These are phyloP conservation scores for Penicillium sp. DNA, from an alignment of 2,329 filamentous ascomycete genomes.

Conservation along the genomic window DNA sequence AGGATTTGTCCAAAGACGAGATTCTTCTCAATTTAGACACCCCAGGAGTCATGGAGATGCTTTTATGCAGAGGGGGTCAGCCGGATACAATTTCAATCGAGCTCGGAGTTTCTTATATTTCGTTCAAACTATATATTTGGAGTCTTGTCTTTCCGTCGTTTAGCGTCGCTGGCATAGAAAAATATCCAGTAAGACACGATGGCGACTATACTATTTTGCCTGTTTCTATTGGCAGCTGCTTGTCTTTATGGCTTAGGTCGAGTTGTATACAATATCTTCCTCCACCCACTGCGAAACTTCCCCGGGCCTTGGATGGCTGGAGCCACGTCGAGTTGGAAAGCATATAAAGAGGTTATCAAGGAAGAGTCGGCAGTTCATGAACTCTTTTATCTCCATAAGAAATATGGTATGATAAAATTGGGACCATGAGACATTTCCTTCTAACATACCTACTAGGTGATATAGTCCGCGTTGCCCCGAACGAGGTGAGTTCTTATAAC, in stretches of 20 bases:
- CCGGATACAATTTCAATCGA: background rate
- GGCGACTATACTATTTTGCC: background rate
- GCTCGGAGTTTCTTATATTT: background rate
- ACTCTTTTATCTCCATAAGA: background rate
- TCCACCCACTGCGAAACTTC: constrained; percentile 13
- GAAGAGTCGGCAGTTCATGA: constrained; percentile 5
- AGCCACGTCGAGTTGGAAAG: constrained; percentile 10
- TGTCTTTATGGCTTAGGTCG: background rate
- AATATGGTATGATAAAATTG: background rate
- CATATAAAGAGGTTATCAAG: constrained; percentile 11
- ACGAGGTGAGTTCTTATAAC: background rate
- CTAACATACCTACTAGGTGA: background rate
- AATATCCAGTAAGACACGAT: background rate
- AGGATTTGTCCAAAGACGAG: background rate
- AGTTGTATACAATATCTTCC: constrained; percentile 4
- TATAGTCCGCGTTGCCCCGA: background rate
- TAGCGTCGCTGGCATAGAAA: background rate
- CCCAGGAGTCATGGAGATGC: background rate
- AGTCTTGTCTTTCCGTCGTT: background rate
- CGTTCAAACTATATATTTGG: background rate
- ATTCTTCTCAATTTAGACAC: background rate
- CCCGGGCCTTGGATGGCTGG: constrained; percentile 10
- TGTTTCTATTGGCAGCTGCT: background rate
- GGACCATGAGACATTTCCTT: background rate
- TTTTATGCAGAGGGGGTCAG: background rate